These are phyloP conservation scores for Azolla pinnata DNA, from an alignment of 75 land plant species.

Conservation along the genomic window DNA sequence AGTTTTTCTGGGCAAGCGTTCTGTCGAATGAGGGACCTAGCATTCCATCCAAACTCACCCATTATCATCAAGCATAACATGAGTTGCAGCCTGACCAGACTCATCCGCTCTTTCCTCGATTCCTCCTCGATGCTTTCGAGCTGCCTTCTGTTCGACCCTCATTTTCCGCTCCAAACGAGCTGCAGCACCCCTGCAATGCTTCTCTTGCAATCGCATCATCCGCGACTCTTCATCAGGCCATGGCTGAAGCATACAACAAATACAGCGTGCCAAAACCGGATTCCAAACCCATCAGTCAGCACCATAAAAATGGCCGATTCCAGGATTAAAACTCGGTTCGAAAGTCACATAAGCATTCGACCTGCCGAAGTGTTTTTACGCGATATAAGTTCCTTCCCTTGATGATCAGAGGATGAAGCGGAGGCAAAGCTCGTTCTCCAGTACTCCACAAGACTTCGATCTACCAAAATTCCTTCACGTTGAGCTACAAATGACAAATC, in stretches of 20 bases:
- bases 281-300: not conserved
- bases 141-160: slow-evolving; percentile 39
- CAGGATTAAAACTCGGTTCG: too few species aligned
- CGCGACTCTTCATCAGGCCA: slow-evolving; percentile 59
- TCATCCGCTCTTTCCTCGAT: not conserved
- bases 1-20: too few species aligned
- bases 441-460: slow-evolving; percentile 87
- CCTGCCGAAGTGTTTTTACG: slow-evolving; percentile 66
- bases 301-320: not conserved
- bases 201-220: slow-evolving; percentile 37
- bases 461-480: slow-evolving; percentile 16
- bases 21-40: too few species aligned
- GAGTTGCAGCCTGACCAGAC: not conserved
- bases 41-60: too few species aligned
- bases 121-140: too few species aligned
- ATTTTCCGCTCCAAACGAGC: slow-evolving; percentile 39
- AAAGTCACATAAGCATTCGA: slow-evolving; percentile 5
- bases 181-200: slow-evolving; percentile 42
- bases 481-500: too few species aligned
- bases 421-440: slow-evolving; percentile 54
- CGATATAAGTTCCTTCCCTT: slow-evolving; percentile 81
- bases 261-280: not conserved
- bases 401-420: slow-evolving; percentile 64
- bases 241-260: slow-evolving; percentile 16
- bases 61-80: not conserved